phyloP scores from a whole-genome alignment of 2,329 filamentous ascomycete genomes.

The Neodidymelliopsis sp. region DNA sequence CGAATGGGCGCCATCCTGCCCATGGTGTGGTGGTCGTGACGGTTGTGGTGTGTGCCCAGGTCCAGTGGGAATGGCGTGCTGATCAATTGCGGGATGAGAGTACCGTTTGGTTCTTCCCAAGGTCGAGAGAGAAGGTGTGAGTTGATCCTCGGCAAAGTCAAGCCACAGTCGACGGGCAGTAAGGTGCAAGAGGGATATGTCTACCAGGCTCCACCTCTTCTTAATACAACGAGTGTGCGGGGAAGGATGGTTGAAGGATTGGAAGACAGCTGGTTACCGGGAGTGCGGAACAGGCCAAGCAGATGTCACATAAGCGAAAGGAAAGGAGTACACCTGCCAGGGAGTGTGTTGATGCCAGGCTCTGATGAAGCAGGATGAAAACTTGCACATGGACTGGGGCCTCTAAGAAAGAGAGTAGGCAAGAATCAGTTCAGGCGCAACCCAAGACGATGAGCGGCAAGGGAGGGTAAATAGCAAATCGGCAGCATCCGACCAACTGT shows the following conservation, averaged over 20 bases:
- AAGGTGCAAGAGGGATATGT: conserved; percentile 17
- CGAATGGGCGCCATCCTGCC: conserved; percentile 43
- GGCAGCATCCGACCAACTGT: conserved; percentile 32
- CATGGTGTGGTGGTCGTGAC: conserved; percentile 29
- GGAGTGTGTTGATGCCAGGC: conserved; percentile 30
- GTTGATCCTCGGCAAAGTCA: conserved; percentile 1
- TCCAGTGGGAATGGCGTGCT: not conserved
- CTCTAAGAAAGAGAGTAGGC: conserved; percentile 29
- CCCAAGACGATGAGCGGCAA: conserved; percentile 35
- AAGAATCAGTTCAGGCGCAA: conserved; percentile 38
- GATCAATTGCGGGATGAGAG: not conserved
- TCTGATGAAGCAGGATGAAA: conserved; percentile 29
- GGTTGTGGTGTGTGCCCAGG: conserved; percentile 1
- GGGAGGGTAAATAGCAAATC: conserved; percentile 38
- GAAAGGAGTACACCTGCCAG: conserved; percentile 30
- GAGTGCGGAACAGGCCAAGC: conserved; percentile 31
- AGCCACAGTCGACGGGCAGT: conserved; percentile 16
- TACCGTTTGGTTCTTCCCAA: not conserved
- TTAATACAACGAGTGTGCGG: conserved; percentile 36
- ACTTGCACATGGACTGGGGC: conserved; percentile 29
- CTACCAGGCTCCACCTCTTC: conserved; percentile 35
- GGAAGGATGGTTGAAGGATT: conserved; percentile 30
- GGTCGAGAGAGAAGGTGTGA: not conserved
- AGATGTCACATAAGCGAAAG: conserved; percentile 41
- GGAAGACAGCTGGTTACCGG: conserved; percentile 29